A percentile compares a stretch with the other conserved stretches of the same genome.
Evolutionary conservation across 495 filamentous ascomycete species (phyloP).

Genomic region (Alectoria sarmentosa): DNA sequence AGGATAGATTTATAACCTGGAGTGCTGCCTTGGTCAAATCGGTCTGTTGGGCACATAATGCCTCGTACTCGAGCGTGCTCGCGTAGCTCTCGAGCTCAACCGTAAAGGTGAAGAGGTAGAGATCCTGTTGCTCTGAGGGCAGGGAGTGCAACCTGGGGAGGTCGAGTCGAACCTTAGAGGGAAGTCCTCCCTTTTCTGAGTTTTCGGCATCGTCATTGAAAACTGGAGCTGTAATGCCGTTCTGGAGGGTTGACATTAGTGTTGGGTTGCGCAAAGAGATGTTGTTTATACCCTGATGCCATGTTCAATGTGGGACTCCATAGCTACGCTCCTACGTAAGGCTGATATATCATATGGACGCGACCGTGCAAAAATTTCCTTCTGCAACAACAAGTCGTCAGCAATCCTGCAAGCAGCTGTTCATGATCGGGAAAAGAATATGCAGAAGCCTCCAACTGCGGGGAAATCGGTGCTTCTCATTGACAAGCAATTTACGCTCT

Average conservation of each 20-base stretch:
- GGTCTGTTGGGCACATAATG: constrained; percentile 78
- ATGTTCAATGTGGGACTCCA: not conserved
- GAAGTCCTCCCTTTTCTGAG: constrained; percentile 6
- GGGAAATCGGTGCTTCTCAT: constrained; percentile 16
- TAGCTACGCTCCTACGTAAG: not conserved
- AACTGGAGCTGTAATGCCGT: constrained; percentile 1
- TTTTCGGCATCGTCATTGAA: constrained; percentile 17
- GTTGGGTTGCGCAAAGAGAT: not conserved
- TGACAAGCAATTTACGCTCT: constrained; percentile 41
- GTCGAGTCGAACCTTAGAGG: constrained; percentile 57
- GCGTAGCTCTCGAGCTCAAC: constrained; percentile 78
- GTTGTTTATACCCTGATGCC: not conserved
- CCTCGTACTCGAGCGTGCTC: constrained; percentile 61
- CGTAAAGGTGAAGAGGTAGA: constrained; percentile 85
- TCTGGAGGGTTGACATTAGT: constrained; percentile 24
- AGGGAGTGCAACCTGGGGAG: constrained; percentile 79
- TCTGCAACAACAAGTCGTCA: no score
- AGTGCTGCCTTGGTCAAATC: constrained; percentile 86
- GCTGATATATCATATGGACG: not conserved
- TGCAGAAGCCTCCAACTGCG: constrained; percentile 1
- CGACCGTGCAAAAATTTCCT: not conserved
- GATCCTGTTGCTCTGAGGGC: constrained; percentile 90
- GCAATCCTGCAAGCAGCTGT: not conserved
- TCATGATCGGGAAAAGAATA: not conserved
- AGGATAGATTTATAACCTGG: constrained; percentile 78